A percentile compares a stretch with the other conserved stretches of the same genome.
These are phyloP conservation scores for Periglandula ipomoeae DNA, from an alignment of 2,329 filamentous ascomycete genomes.

Conservation along the genomic window DNA sequence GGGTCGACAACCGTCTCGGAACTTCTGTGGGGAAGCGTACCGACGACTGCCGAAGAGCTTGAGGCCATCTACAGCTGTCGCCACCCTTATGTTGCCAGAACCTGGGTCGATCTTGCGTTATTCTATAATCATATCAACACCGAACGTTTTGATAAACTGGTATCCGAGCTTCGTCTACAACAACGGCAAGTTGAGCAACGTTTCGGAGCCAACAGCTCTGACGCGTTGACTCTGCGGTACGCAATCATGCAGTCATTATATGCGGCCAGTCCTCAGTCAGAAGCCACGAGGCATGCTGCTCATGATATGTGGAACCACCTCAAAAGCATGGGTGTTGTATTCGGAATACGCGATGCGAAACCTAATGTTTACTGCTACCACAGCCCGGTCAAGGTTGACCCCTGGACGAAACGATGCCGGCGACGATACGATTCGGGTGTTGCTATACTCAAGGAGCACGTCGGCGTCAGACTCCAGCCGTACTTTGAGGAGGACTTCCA, in stretches of 20 bases:
- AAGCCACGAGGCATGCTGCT: constrained; percentile 25
- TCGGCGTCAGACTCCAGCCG: constrained; percentile 26
- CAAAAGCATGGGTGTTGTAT: constrained; percentile 25
- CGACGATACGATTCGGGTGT: constrained; percentile 30
- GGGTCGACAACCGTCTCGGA: constrained; percentile 33
- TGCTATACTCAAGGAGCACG: constrained; percentile 28
- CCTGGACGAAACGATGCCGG: constrained; percentile 33
- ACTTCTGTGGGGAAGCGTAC: constrained; percentile 31
- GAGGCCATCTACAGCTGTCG: constrained; percentile 34
- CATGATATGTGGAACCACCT: constrained; percentile 29
- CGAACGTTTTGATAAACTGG: constrained; percentile 28
- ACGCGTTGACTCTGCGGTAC: constrained; percentile 31
- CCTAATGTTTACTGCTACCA: constrained; percentile 34
- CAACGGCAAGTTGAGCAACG: constrained; percentile 27
- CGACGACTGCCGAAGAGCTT: constrained; percentile 33
- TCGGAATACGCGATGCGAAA: constrained; percentile 26
- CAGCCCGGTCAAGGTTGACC: constrained; percentile 33
- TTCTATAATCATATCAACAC: constrained; percentile 28
- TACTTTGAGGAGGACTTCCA: constrained; percentile 38
- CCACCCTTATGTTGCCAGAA: constrained; percentile 33
- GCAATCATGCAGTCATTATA: constrained; percentile 31
- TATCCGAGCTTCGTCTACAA: constrained; percentile 26
- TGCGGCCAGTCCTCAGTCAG: constrained; percentile 23
- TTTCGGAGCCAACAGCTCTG: constrained; percentile 22
- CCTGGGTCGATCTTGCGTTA: constrained; percentile 32